Conservation (phyloP, 2,329 filamentous ascomycete species). For the Metarhizium humberi region DNA sequence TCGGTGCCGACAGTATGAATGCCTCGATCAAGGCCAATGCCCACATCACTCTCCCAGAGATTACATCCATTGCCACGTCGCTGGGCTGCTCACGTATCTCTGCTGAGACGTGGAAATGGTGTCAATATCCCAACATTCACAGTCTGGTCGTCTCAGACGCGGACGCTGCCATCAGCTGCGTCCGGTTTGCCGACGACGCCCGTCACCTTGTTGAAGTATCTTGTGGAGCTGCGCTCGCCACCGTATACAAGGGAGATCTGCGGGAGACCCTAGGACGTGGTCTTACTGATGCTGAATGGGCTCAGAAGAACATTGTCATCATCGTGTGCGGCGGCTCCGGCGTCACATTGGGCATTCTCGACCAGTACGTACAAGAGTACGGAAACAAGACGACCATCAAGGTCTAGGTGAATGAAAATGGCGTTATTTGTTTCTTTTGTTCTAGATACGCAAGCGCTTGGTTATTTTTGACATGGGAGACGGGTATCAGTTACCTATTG, state of each 20-base stretch:
- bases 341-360: constrained; percentile 52
- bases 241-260: constrained; percentile 55
- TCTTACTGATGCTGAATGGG: constrained; percentile 46
- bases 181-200: constrained; percentile 73
- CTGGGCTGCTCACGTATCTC: constrained; percentile 68
- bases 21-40: constrained; percentile 46
- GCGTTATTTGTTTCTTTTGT: background rate
- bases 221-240: constrained; percentile 71
- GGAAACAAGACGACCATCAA: constrained; percentile 21
- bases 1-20: constrained; percentile 61
- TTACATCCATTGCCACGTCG: constrained; percentile 67
- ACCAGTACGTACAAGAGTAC: constrained; percentile 44
- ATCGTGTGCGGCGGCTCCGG: constrained; percentile 75
- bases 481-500: background rate
- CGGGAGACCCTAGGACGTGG: constrained; percentile 47
- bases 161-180: constrained; percentile 70
- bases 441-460: constrained; percentile 4
- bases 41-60: constrained; percentile 56
- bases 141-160: constrained; percentile 35
- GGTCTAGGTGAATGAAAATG: constrained; percentile 9
- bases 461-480: background rate
- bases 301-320: constrained; percentile 66
- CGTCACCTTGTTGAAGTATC: constrained; percentile 72
- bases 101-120: constrained; percentile 57
- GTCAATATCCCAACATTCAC: constrained; percentile 29